These are phyloP conservation scores for Whalleya microplaca DNA, from an alignment of 2,329 filamentous ascomycete genomes.

Conservation along the genomic window DNA sequence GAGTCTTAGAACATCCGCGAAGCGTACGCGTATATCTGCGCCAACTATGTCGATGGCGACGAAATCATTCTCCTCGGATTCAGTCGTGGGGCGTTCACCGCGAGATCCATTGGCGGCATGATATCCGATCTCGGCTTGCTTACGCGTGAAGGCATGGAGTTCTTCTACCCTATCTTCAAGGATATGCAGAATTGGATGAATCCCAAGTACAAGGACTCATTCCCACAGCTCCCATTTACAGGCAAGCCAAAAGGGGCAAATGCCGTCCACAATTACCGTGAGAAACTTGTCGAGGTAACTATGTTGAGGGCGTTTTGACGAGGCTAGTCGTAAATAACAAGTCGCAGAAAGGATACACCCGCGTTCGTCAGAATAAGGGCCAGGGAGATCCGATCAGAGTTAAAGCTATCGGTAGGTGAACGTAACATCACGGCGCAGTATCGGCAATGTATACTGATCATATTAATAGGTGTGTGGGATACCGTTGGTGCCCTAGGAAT, in stretches of 20 bases:
- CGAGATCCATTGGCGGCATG: constrained; percentile 59
- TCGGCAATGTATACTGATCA: constrained; percentile 8
- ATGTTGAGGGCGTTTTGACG: background rate
- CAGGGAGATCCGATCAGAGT: constrained; percentile 49
- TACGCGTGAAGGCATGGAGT: constrained; percentile 55
- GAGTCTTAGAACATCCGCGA: constrained; percentile 54
- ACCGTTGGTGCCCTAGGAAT: constrained; percentile 52
- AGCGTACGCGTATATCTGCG: constrained; percentile 64
- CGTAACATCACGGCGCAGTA: background rate
- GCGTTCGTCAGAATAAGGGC: constrained; percentile 43
- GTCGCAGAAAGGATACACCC: constrained; percentile 40
- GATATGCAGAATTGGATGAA: constrained; percentile 60
- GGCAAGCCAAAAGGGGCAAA: constrained; percentile 51
- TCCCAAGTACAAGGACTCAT: constrained; percentile 49
- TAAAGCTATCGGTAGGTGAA: constrained; percentile 45
- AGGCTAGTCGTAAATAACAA: constrained; percentile 11
- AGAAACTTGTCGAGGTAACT: constrained; percentile 46
- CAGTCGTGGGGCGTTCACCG: constrained; percentile 62
- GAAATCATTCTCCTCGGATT: constrained; percentile 61
- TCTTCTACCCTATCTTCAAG: constrained; percentile 60
- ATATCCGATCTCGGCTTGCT: constrained; percentile 55
- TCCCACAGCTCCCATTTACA: constrained; percentile 50
- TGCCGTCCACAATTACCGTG: constrained; percentile 48
- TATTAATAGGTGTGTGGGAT: constrained; percentile 50
- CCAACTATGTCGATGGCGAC: constrained; percentile 63